Evolutionary conservation across 495 filamentous ascomycete genomes (phyloP).

Genomic region (Penicillium subrubescens): DNA sequence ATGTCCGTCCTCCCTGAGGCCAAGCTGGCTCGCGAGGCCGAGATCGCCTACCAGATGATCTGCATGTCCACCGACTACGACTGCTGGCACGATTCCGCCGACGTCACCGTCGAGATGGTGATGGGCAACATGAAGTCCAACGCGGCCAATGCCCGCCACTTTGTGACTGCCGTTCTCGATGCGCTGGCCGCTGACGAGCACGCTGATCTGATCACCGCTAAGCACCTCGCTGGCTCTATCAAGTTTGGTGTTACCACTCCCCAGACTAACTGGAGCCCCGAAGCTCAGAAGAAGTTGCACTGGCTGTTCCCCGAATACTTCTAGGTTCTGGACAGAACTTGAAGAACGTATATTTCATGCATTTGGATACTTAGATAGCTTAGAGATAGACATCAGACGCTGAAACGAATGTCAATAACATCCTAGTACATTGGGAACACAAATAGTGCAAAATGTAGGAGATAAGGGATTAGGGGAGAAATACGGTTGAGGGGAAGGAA

Average conservation of each 20-base stretch:
- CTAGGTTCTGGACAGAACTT: conserved; percentile 5
- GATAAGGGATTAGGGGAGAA: too few relatives aligned
- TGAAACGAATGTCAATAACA: background rate
- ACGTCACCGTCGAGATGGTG: conserved; percentile 94
- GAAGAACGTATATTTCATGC: background rate
- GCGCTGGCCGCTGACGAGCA: conserved; percentile 77
- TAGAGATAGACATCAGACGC: background rate
- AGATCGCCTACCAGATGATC: conserved; percentile 96
- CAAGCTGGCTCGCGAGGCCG: conserved; percentile 93
- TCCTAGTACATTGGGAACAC: background rate
- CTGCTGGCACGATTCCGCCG: conserved; percentile 81
- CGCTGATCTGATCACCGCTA: conserved; percentile 73
- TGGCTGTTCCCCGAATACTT: conserved; percentile 73
- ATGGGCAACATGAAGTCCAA: conserved; percentile 97
- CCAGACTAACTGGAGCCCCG: conserved; percentile 59
- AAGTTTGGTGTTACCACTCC: conserved; percentile 72
- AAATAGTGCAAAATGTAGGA: background rate
- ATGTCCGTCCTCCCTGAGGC: conserved; percentile 97
- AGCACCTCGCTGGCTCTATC: conserved; percentile 54
- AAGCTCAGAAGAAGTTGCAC: conserved; percentile 68
- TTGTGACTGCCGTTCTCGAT: conserved; percentile 86
- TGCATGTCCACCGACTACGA: conserved; percentile 99
- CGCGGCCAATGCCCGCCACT: conserved; percentile 76
- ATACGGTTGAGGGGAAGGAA: too few relatives aligned
- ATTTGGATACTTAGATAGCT: conserved; percentile 2